Evolutionary conservation across 2,329 filamentous ascomycete species (phyloP).

Genomic region (Rhynchosporium graminicola): DNA sequence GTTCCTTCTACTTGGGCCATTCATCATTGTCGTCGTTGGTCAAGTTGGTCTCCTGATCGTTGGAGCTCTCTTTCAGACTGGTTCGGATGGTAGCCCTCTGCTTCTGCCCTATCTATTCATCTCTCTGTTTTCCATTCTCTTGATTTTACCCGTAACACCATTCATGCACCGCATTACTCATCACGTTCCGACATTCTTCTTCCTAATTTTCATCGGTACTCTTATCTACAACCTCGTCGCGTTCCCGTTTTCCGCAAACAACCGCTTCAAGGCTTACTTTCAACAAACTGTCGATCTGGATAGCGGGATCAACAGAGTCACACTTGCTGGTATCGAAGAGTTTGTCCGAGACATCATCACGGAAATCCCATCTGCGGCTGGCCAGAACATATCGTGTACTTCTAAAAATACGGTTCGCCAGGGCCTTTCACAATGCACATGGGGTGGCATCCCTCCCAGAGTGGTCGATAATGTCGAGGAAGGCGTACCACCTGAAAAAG

Average conservation of each 20-base stretch:
- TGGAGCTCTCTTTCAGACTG: constrained; percentile 75
- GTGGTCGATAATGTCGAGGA: constrained; percentile 54
- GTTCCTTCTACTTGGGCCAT: constrained; percentile 75
- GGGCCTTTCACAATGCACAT: constrained; percentile 68
- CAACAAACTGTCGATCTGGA: constrained; percentile 79
- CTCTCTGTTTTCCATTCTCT: constrained; percentile 65
- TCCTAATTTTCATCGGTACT: constrained; percentile 72
- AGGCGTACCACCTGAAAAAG: constrained; percentile 45
- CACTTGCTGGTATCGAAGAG: constrained; percentile 65
- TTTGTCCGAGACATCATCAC: constrained; percentile 68
- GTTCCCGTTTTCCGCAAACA: constrained; percentile 82
- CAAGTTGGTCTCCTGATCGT: constrained; percentile 75
- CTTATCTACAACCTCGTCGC: constrained; percentile 82
- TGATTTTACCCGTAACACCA: constrained; percentile 76
- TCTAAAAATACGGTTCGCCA: constrained; percentile 44
- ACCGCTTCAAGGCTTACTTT: constrained; percentile 85
- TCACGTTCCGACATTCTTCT: constrained; percentile 76
- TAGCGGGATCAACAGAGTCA: constrained; percentile 67
- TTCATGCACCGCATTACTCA: constrained; percentile 86
- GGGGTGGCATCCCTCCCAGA: constrained; percentile 66
- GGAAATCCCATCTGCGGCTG: constrained; percentile 69
- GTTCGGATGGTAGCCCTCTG: constrained; percentile 75
- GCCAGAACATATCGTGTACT: constrained; percentile 58
- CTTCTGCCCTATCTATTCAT: constrained; percentile 72
- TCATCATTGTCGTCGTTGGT: constrained; percentile 74